Base-by-base conservation (phyloP, 192 early-diverging fungal species). In the Phycomyces blakesleeanus region DNA sequence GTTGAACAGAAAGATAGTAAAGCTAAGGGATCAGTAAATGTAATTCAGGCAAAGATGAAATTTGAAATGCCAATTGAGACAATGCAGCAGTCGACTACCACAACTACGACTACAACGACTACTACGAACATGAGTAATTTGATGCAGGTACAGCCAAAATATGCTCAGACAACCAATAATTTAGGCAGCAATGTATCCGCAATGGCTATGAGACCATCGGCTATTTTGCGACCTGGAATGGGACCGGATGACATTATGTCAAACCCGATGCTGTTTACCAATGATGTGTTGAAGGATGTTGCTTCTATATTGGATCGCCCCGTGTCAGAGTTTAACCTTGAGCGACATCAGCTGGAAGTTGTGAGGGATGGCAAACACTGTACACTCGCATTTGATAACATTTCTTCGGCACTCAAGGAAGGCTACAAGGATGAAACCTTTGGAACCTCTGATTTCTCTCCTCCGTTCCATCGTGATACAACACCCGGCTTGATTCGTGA, bases 381-480 rank as follows among this genome's bases (percentile, higher is more conserved):
- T 47, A 47, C 44, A 3, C 39, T 50, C 11, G 51, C 18, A 25
- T 63, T 54, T 41, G 61, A 52, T 53, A 34, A 38, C 1, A 52
- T 53, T 24, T 63, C 61, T 15, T 49, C 54, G 11, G 63, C 63
- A 20, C 34, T 65, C 15, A 65, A 65, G 37, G 63, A 65, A 37
- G 63, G 63, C 18, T 65, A 57, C n/a, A 65, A 65, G n/a, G 63
- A 65, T 57, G 63, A 65, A 38, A 65, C 63, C 34, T 65, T 65
- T 57, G 53, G 55, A 15, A 50, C 63, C 14, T 25, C 54, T n/a
- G 63, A 65, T 0, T 20, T 50, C 2, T 37, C 44, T 47, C 44
- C 41, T 16, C 40, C 56, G 22, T 16, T 65, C 10, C 55, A 56
- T 39, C 51, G 61, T 21, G 61, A 63, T 24, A 63, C 39, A 6